These are phyloP conservation scores for Phlegmacium glaucopus DNA, from an alignment of 768 basidiomycete genomes.

Conservation along the genomic window DNA sequence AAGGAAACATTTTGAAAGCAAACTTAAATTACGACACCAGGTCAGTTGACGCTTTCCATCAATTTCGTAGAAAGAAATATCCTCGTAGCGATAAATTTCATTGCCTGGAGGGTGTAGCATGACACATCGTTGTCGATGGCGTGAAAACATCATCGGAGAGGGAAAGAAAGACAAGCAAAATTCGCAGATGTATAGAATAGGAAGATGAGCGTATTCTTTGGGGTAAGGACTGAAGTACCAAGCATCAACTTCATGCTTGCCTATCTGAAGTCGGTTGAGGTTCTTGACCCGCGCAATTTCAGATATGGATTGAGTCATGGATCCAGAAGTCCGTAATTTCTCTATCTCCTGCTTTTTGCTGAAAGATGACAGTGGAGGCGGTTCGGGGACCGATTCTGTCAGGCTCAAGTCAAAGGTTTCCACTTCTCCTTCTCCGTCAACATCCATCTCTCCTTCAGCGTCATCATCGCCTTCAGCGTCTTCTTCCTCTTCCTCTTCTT, in stretches of 20 bases:
- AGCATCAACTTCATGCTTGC: slow-evolving; percentile 95
- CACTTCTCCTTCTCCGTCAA: slow-evolving; percentile 72
- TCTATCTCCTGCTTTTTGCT: slow-evolving; percentile 99
- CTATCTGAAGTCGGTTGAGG: slow-evolving; percentile 93
- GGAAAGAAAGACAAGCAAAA: slow-evolving; percentile 95
- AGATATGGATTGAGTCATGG: slow-evolving; percentile 98
- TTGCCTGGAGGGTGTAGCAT: slow-evolving; percentile 96
- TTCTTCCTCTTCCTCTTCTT: slow-evolving; percentile 51
- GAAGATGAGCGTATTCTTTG: slow-evolving; percentile 95
- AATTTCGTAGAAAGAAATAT: slow-evolving; percentile 97
- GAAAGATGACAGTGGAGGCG: slow-evolving; percentile 60
- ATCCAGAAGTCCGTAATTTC: slow-evolving; percentile 94
- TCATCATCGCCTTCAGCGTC: slow-evolving; percentile 57
- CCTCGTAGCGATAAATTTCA: slow-evolving; percentile 98
- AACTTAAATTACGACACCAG: slow-evolving; percentile 95
- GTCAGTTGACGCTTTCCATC: slow-evolving; percentile 95
- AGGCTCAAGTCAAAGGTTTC: slow-evolving; percentile 65
- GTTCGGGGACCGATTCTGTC: slow-evolving; percentile 46
- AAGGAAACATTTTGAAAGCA: slow-evolving; percentile 96
- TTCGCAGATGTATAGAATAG: slow-evolving; percentile 96
- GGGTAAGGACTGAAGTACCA: slow-evolving; percentile 99
- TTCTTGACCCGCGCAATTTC: slow-evolving; percentile 99
- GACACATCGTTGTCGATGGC: slow-evolving; percentile 89
- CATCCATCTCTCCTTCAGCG: slow-evolving; percentile 70
- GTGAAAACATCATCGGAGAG: slow-evolving; percentile 83